Evolutionary conservation across 2,329 filamentous ascomycete genomes (phyloP).

Genomic region (Pseudocercospora cruenta): DNA sequence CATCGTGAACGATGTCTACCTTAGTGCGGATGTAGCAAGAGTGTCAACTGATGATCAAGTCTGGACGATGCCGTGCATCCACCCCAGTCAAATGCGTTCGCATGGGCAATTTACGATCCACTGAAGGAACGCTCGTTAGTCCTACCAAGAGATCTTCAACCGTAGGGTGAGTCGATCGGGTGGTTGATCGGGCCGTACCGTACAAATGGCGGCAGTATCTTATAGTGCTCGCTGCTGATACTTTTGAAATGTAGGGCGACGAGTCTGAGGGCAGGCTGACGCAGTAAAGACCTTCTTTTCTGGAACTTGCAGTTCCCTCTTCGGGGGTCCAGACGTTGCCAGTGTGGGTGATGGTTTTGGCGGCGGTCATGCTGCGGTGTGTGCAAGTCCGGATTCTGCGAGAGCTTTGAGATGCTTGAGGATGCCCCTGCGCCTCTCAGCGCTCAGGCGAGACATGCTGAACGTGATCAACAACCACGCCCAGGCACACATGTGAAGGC

Average conservation of each 20-base stretch:
- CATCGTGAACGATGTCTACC: background rate
- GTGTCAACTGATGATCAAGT: slow-evolving; percentile 13
- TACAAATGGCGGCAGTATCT: slow-evolving; percentile 12
- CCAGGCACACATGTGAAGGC: slow-evolving; percentile 8
- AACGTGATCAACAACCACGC: slow-evolving; percentile 16
- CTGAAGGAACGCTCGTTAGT: slow-evolving; percentile 15
- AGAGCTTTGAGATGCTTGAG: no score
- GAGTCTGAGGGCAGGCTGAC: slow-evolving; percentile 17
- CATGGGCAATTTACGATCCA: slow-evolving; percentile 21
- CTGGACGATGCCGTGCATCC: slow-evolving; percentile 18
- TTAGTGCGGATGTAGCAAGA: background rate
- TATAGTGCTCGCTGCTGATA: slow-evolving; percentile 15
- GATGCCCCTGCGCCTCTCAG: background rate
- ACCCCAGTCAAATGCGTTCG: slow-evolving; percentile 23
- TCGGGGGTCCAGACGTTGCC: slow-evolving; percentile 11
- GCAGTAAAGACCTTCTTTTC: slow-evolving; percentile 9
- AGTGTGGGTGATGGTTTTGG: background rate
- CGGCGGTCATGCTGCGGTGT: slow-evolving; percentile 6
- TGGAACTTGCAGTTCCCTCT: slow-evolving; percentile 25
- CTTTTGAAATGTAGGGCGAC: slow-evolving; percentile 20
- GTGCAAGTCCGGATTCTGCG: background rate
- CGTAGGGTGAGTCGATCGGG: slow-evolving; percentile 23
- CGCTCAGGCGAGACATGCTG: slow-evolving; percentile 1
- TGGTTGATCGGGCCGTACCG: slow-evolving; percentile 22
- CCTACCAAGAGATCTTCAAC: slow-evolving; percentile 21